Evolutionary conservation across 2,329 filamentous ascomycete genomes (phyloP).

Genomic region (Raffaelea arxii): DNA sequence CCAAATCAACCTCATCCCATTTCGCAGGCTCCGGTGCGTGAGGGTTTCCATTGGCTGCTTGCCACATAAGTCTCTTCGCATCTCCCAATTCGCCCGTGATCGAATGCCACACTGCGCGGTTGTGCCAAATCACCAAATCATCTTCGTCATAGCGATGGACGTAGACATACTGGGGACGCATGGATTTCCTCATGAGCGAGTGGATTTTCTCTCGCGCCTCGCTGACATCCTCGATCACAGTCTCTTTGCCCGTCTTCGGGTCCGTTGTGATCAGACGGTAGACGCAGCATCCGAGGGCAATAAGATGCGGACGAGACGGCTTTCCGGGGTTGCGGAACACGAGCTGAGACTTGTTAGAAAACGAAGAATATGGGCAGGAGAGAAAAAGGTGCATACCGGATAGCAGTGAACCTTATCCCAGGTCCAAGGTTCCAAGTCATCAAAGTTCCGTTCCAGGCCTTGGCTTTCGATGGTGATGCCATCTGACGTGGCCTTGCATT

Average conservation of each 20-base stretch:
- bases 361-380: no score
- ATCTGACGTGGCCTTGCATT: conserved; percentile 5
- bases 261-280: conserved; percentile 3
- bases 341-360: not conserved
- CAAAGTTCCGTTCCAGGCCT: conserved; percentile 1
- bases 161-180: conserved; percentile 1
- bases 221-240: not conserved
- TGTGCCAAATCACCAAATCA: conserved; percentile 6
- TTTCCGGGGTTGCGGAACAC: conserved; percentile 3
- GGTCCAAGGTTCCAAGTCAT: conserved; percentile 1
- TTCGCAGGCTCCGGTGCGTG: not conserved
- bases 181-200: not conserved
- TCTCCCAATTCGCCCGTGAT: conserved; percentile 4
- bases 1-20: conserved; percentile 4
- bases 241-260: conserved; percentile 1
- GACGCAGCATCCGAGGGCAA: conserved; percentile 5
- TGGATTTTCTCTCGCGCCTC: conserved; percentile 2
- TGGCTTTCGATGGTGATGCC: conserved; percentile 4
- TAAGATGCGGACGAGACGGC: conserved; percentile 2
- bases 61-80: conserved; percentile 3
- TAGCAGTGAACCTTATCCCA: conserved; percentile 6
- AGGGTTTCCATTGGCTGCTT: not conserved
- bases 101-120: conserved; percentile 5
- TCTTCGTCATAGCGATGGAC: conserved; percentile 1
- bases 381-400: no score